Base-by-base conservation (phyloP, 2,329 filamentous ascomycete species). In the Neobulgaria alba region DNA sequence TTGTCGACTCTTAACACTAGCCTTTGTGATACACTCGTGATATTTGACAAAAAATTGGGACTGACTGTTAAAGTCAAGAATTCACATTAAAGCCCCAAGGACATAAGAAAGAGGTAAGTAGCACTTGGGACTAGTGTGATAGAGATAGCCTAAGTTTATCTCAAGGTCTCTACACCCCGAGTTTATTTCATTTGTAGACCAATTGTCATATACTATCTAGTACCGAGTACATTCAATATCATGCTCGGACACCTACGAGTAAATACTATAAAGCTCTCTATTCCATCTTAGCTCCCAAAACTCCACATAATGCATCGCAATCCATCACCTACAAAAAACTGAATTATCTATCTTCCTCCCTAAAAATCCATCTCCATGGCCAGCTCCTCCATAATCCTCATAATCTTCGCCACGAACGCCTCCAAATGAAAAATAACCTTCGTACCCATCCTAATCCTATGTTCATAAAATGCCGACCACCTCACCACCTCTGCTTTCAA, bases 381-480 rank as follows among this genome's bases (percentile, higher is more conserved):
- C 58, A 79, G 93, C 79, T 88, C 90, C 68, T 98, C 92, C 49
- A 90, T 76, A 52, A 96, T 78, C 54, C 90, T 78, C 90, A 98
- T 96, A 61, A 96, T 95, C 67, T 95, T 96, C 43, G 90, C 90
- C 43, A 98, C 92, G 64, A 98, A 98, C 3, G 92, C 92, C 65
- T 98, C 93, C 3, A 98, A 69, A 59, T 98, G 93, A 64, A 98
- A 98, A 48, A 98, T 96, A 43, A 94, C 85, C 72, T 98, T 98
- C 45, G 75, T 88, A 38, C 92, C 92, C 53, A 83, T 83, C 61
- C 85, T 85, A 64, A 96, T 85, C 46, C 92, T 77, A 63, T 98
- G 92, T 64, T 98, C 93, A 62, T 94, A 98, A 58, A 95, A 96
- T 0, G 92, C 89, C 3, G 87, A 85, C 92, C 92, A 98, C 59